Evolutionary conservation across 768 basidiomycete species (phyloP).

Genomic region (Pisolithus marmoratus): DNA sequence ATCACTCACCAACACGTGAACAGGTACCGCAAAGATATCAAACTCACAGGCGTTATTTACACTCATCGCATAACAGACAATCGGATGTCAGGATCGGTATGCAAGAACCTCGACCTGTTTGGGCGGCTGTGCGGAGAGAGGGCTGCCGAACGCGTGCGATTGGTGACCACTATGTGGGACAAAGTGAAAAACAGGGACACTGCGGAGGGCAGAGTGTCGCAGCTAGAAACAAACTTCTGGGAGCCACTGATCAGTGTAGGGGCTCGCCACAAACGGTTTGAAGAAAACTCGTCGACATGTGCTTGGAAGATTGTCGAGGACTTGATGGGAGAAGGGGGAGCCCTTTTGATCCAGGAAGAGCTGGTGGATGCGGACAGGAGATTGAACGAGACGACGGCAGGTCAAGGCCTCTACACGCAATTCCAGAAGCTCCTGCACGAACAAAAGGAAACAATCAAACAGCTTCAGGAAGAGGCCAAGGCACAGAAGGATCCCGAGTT

Average conservation of each 20-base stretch:
- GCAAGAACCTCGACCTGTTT: conserved; percentile 30
- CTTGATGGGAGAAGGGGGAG: background rate
- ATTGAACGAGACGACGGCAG: background rate
- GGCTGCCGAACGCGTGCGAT: conserved; percentile 23
- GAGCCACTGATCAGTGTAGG: background rate
- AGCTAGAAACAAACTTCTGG: conserved; percentile 25
- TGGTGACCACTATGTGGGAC: conserved; percentile 37
- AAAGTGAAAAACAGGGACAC: conserved; percentile 7
- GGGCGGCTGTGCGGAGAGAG: conserved; percentile 29
- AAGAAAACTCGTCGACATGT: background rate
- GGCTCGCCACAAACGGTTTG: background rate
- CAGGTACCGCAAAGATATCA: conserved; percentile 3
- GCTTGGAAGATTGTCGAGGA: background rate
- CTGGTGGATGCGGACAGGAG: background rate
- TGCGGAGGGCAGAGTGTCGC: conserved; percentile 12
- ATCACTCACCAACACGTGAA: background rate
- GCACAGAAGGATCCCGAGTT: too few species aligned
- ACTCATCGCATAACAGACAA: conserved; percentile 29
- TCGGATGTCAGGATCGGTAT: conserved; percentile 26
- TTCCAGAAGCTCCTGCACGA: background rate
- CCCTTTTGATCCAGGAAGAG: background rate
- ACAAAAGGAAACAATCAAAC: too few species aligned
- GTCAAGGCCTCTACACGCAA: background rate
- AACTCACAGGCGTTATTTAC: conserved; percentile 29
- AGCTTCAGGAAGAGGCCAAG: too few species aligned